phyloP scores from a whole-genome alignment of 306 rosid genomes.

The Sphenostylis stenocarpa region DNA sequence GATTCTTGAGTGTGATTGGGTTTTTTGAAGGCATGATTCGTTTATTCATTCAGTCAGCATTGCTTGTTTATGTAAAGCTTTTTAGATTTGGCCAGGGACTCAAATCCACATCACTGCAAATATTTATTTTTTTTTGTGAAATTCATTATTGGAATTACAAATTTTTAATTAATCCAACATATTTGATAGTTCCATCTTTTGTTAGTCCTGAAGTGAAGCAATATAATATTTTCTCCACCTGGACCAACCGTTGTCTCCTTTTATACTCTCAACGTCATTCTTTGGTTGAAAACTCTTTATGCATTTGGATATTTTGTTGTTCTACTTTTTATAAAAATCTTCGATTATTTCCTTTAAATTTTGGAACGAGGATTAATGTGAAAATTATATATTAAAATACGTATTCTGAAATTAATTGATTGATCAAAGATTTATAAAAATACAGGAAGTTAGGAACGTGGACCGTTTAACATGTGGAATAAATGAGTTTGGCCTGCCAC shows the following conservation, averaged over 20 bases:
- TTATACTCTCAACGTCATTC: neutral
- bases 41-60: slow-evolving; percentile 26
- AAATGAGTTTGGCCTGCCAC: too few species aligned
- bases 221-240: neutral
- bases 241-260: neutral
- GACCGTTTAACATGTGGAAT: too few species aligned
- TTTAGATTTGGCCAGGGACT: neutral
- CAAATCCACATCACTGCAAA: neutral
- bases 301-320: neutral
- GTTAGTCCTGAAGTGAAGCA: neutral
- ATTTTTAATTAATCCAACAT: slow-evolving; percentile 10
- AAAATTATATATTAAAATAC: too few species aligned
- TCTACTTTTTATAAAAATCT: too few species aligned
- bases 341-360: too few species aligned
- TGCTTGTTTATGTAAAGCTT: neutral
- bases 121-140: neutral
- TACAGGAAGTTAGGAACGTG: too few species aligned
- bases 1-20: slow-evolving; percentile 16
- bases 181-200: neutral
- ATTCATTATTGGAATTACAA: neutral
- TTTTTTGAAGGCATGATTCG: slow-evolving; percentile 32
- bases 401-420: too few species aligned
- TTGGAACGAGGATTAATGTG: too few species aligned
- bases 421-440: too few species aligned
- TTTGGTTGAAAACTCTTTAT: neutral